Evolutionary conservation across 768 basidiomycete species (phyloP).

Genomic region (Hirschioporus abietinus): DNA sequence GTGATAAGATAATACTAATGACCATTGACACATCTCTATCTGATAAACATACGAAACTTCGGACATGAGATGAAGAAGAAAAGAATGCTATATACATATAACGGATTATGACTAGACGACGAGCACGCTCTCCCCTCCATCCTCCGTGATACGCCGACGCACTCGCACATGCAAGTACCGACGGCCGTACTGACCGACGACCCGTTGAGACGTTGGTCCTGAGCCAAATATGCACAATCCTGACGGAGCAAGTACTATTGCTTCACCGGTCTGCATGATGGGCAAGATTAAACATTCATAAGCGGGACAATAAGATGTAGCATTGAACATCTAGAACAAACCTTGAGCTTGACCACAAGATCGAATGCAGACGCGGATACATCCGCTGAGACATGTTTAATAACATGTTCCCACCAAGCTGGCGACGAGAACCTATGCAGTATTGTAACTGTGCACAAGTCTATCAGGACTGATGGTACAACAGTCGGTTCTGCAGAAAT

Average conservation of each 20-base stretch:
- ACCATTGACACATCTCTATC: neutral
- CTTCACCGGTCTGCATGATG: constrained; percentile 56
- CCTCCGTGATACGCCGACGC: neutral
- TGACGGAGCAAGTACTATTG: constrained; percentile 63
- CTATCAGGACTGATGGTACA: constrained; percentile 60
- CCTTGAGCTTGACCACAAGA: constrained; percentile 59
- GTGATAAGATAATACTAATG: neutral
- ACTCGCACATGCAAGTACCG: constrained; percentile 37
- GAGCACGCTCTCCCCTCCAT: neutral
- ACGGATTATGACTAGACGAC: neutral
- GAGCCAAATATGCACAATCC: constrained; percentile 41
- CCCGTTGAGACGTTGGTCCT: constrained; percentile 8
- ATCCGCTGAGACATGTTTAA: constrained; percentile 62
- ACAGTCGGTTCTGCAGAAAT: constrained; percentile 58
- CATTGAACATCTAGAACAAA: constrained; percentile 21
- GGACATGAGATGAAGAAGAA: neutral
- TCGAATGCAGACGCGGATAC: constrained; percentile 58
- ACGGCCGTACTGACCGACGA: constrained; percentile 47
- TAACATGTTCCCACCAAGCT: constrained; percentile 68
- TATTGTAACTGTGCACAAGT: constrained; percentile 60
- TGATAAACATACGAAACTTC: neutral
- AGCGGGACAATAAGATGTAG: neutral
- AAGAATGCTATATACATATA: neutral
- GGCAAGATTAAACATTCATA: neutral
- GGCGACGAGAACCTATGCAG: constrained; percentile 73